phyloP scores from a whole-genome alignment of 2,329 filamentous ascomycete genomes.

The Cryphonectria carpinicola region DNA sequence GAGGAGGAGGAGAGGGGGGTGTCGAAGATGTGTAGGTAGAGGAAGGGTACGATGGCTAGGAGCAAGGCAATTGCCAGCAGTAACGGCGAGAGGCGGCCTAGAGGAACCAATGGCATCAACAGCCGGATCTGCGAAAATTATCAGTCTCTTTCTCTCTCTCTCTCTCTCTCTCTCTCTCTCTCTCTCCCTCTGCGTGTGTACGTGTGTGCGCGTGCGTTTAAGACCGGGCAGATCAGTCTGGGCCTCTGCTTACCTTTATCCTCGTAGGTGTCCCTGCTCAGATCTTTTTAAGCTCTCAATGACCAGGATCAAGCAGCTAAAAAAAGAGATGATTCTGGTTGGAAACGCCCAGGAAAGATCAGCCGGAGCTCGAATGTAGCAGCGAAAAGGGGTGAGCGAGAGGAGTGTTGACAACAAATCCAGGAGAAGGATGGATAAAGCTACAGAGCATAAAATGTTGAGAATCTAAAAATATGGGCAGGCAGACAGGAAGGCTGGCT shows the following conservation, averaged over 20 bases:
- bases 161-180: not conserved
- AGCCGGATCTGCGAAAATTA: not conserved
- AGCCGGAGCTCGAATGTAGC: not conserved
- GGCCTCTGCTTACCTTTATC: not conserved
- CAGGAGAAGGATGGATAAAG: not conserved
- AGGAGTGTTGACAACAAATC: not conserved
- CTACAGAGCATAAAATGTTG: not conserved
- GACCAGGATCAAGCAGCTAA: not conserved
- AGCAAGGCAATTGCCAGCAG: conserved; percentile 17
- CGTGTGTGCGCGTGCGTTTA: not conserved
- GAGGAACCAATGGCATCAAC: conserved; percentile 1
- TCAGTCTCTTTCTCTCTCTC: not conserved
- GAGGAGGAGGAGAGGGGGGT: not conserved
- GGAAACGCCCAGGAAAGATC: not conserved
- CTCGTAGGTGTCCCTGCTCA: not conserved
- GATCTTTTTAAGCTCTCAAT: not conserved
- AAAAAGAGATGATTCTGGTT: not conserved
- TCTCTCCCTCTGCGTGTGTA: not conserved
- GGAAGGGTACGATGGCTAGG: conserved; percentile 17
- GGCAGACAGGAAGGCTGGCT: not conserved
- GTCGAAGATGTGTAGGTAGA: conserved; percentile 6
- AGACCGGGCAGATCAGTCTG: not conserved
- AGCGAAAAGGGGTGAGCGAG: not conserved
- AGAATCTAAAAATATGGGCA: not conserved
- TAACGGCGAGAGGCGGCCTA: conserved; percentile 7